Evolutionary conservation across 306 rosid genomes (phyloP), one percentile per base, ranked within the genome.

Genomic region (Hippophae gyantsensis): DNA sequence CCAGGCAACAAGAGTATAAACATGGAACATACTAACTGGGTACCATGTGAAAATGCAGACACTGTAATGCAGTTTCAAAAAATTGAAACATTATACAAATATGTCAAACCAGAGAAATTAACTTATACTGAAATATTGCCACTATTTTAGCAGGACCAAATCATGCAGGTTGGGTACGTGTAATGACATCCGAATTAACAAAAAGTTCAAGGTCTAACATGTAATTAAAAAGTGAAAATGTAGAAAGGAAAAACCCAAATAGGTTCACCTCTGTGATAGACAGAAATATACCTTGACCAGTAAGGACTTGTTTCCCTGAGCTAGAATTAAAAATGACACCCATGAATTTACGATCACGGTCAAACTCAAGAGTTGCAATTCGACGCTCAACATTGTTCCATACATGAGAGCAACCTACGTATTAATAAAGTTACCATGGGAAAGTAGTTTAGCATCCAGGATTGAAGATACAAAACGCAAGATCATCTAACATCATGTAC

Each of bases 341-440:
- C 97, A 86, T 86, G 56, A 93, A 89, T 75, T 89, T 89, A 47
- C 90, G 79, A 67, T 84, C 88, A 62, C 84, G 93, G 68, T 89
- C 97, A 82, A 89, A 86, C 74, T 89, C 97, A 11, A 89, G 93
- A 45, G 95, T 86, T 53, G 94, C 97, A 84, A 89, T 77, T 18
- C 95, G 77, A 6, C 10, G 65, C 54, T 89, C 81, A 44, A 66
- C 53, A 48, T 78, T 58, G 38, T 69, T 84, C 97, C 97, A 84
- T 70, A 74, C 72, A 49, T 82, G 74, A 57, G 83, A 86, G 68
- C 85, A 82, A 64, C 84, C 97, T 89, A 43, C 5, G 12, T 9
- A 8, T 7, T 25, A 13, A 18, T 18, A 63, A 23, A 27, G 40
- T 60, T 60, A 8, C 41, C 49, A 58, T 12, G 44, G 23, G 14